A percentile compares a stretch with the other conserved stretches of the same genome.
Conservation (phyloP, 2,329 filamentous ascomycete species). For the Ophiostoma ulmi region DNA sequence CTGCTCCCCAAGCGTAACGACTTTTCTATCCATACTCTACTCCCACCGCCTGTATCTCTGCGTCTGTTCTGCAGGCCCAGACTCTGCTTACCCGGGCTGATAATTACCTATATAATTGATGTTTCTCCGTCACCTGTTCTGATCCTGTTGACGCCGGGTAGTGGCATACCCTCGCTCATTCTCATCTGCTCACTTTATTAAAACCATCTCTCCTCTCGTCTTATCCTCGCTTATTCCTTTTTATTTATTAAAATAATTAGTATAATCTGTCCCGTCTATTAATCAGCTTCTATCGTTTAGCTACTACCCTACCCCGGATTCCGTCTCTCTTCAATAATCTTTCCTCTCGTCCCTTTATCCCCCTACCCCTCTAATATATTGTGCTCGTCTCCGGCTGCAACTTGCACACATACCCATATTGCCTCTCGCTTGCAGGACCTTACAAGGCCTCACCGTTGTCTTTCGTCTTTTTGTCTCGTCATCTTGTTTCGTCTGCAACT, state of each 20-base stretch:
- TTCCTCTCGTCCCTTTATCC: not conserved
- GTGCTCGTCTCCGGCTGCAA: not conserved
- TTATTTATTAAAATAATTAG: not conserved
- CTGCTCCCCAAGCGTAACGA: not conserved
- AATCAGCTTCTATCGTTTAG: not conserved
- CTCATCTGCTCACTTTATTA: not conserved
- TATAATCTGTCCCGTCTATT: not conserved
- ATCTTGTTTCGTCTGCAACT: not conserved
- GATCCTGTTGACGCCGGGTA: constrained; percentile 9
- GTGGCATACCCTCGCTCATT: not conserved
- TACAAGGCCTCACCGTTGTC: not conserved
- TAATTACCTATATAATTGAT: not conserved
- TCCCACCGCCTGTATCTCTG: not conserved
- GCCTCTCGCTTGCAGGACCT: constrained; percentile 3
- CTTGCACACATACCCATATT: not conserved
- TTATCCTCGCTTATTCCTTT: not conserved
- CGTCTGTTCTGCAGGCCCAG: not conserved
- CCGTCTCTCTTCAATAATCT: not conserved
- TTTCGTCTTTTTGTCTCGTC: not conserved
- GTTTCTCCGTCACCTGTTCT: not conserved
- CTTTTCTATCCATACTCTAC: not conserved
- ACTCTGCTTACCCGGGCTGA: not conserved
- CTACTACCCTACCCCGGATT: not conserved
- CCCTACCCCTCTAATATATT: not conserved
- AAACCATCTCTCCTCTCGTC: not conserved